Evolutionary conservation across 1,284 basidiomycete genomes (phyloP), one percentile per base, ranked within the genome.

Genomic region (Cystobasidium slooffiae): DNA sequence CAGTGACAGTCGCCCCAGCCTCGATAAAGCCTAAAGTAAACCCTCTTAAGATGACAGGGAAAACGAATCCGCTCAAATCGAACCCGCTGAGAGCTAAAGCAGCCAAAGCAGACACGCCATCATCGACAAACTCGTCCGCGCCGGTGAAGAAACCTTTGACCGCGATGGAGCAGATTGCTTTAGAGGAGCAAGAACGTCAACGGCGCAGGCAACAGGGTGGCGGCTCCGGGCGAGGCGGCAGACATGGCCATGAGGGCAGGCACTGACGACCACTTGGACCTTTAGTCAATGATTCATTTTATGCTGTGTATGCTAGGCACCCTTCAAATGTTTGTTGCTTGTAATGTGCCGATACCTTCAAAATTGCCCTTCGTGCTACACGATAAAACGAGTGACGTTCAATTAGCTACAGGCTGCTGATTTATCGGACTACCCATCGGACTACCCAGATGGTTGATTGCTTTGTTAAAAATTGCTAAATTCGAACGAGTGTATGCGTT

Each of bases 171-270:
- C 85, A 87, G 76, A 83, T 96, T 74, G 93, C 95, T 75, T 80
- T 89, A 72, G 94, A 95, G 83, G 93, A 96, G 64, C 90, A 91
- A 83, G 91, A 92, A 81, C 85, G 91, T 79, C 93, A 93, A 82
- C 69, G 76, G 58, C 53, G 78, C 9, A 55, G 70, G 62, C 73
- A 75, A 43, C 31, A 62, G 43, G 39, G 43, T 16, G 56, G 56
- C 1, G 31, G 31, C n/a, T 55, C 46, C 24, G 69, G 59, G 24
- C 37, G 56, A 8, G 56, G 69, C 20, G 65, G 65, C 22, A 31
- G 31, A 31, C 31, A 31, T 43, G 56, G 56, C 8, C 56, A 59
- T 59, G 6, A 18, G 20, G 37, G 56, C 18, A 43, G 56, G 41
- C 9, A 59, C 4, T 59, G 39, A 41, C 16, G 3, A 20, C 14